Evolutionary conservation across 1,284 basidiomycete genomes (phyloP), one percentile per base, ranked within the genome.

Genomic region (Rhodotorula sp.): DNA sequence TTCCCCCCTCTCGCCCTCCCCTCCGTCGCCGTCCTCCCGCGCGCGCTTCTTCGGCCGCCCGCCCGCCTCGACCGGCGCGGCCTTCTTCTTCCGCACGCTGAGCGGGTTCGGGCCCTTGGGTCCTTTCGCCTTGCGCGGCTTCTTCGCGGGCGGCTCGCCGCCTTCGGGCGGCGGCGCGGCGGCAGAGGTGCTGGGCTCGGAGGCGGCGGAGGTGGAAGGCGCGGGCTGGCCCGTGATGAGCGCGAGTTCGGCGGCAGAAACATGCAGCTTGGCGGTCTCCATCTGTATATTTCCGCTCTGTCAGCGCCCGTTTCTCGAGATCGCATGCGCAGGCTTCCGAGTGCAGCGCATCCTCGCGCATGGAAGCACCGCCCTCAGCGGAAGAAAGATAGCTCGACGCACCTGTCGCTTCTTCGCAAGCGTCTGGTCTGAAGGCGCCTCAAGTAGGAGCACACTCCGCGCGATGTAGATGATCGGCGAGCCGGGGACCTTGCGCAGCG

Each of bases 381-480:
- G 10, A 12, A 51, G 12, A 27, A 13, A 51, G 46, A 4, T 9
- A 25, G 46, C 22, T n/a, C n/a, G 2, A 84, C 86, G 54, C 81
- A 88, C 90, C 75, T 82, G 79, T 62, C 85, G 84, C 81, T 96
- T 96, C 50, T 85, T 85, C 68, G 85, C 81, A 15, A 92, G 79
- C 0, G 92, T 97, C 1, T 85, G 85, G 65, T 90, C 88, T 70
- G 89, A 91, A 0, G 91, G 91, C 15, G 92, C 91, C 79, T 94
- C 93, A 36, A 97, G 85, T 37, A 97, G 88, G 85, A 95, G 89
- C 19, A 97, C 94, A 6, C 91, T 89, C 54, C 92, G 89, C 78
- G 92, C 94, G 74, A 94, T 86, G 81, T 96, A 94, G 50, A 97
- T 85, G 71, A 97, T 85, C 0, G 94, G 94, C 0, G 92, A 88